These are phyloP conservation scores for Marasmius tenuissimus DNA, from an alignment of 1,284 basidiomycete genomes.

Conservation along the genomic window DNA sequence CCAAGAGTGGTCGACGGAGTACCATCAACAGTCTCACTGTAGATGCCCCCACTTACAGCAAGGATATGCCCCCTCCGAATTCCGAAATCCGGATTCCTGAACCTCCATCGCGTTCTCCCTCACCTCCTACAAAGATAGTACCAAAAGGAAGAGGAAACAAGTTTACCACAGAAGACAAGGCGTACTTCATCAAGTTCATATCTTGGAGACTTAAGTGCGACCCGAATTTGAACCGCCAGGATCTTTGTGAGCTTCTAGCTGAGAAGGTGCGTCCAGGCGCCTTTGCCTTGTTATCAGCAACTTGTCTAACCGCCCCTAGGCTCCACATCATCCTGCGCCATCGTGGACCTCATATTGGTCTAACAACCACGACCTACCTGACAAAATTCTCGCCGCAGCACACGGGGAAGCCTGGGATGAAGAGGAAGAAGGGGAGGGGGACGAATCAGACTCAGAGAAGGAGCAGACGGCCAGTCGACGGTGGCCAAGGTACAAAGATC, in stretches of 20 bases:
- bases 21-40: conserved; percentile 62
- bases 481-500: conserved; percentile 38
- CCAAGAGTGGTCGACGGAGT: conserved; percentile 30
- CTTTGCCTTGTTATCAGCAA: conserved; percentile 1
- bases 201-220: conserved; percentile 56
- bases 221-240: conserved; percentile 46
- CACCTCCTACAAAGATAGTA: conserved; percentile 54
- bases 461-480: conserved; percentile 16
- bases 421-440: conserved; percentile 26
- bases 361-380: conserved; percentile 58
- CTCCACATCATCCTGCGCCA: conserved; percentile 53
- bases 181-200: conserved; percentile 64
- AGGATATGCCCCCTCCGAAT: conserved; percentile 53
- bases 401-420: conserved; percentile 23
- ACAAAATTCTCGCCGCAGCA: conserved; percentile 59
- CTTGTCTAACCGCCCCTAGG: conserved; percentile 35
- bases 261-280: conserved; percentile 45
- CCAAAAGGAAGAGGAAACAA: conserved; percentile 49
- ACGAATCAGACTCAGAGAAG: conserved; percentile 15
- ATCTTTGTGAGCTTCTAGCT: conserved; percentile 53
- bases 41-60: conserved; percentile 39
- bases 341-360: conserved; percentile 68
- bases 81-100: conserved; percentile 54
- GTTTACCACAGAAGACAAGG: conserved; percentile 63
- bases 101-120: conserved; percentile 66